phyloP scores from a whole-genome alignment of 345 rosid genomes.

The Aquilaria yunnanensis region DNA sequence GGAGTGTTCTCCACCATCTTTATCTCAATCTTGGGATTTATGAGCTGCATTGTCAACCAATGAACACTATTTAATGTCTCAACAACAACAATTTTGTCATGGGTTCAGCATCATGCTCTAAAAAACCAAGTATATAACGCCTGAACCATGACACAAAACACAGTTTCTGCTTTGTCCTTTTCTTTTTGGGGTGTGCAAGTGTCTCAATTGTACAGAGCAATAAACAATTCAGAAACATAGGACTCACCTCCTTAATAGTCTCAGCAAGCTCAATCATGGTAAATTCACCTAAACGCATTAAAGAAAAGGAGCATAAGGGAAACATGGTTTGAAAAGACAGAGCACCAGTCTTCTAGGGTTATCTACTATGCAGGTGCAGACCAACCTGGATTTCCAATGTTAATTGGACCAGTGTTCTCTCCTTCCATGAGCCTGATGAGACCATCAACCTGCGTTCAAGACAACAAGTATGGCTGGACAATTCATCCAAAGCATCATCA shows the following conservation, averaged over 20 bases:
- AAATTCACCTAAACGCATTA: conserved; percentile 54
- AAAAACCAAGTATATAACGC: too few species aligned
- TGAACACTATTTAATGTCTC: too few species aligned
- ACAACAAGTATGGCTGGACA: not conserved
- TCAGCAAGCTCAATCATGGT: conserved; percentile 90
- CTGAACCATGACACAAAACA: too few species aligned
- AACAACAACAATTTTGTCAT: too few species aligned
- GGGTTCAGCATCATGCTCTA: too few species aligned
- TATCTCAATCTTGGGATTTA: conserved; percentile 72
- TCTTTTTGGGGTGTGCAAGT: too few species aligned
- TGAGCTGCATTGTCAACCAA: conserved; percentile 34
- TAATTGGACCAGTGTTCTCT: conserved; percentile 92
- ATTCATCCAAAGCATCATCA: not conserved
- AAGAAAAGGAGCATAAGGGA: conserved; percentile 3
- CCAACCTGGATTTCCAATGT: conserved; percentile 94
- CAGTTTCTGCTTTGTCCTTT: too few species aligned
- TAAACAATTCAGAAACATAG: not conserved
- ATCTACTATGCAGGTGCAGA: not conserved
- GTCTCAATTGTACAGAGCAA: too few species aligned
- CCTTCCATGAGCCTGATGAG: conserved; percentile 97
- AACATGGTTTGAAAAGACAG: too few species aligned
- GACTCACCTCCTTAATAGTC: conserved; percentile 84
- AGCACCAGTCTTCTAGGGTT: not conserved
- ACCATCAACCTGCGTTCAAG: conserved; percentile 61
- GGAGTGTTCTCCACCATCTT: conserved; percentile 90